phyloP scores from a whole-genome alignment of 2,329 filamentous ascomycete genomes.

The Septoria petroselini region DNA sequence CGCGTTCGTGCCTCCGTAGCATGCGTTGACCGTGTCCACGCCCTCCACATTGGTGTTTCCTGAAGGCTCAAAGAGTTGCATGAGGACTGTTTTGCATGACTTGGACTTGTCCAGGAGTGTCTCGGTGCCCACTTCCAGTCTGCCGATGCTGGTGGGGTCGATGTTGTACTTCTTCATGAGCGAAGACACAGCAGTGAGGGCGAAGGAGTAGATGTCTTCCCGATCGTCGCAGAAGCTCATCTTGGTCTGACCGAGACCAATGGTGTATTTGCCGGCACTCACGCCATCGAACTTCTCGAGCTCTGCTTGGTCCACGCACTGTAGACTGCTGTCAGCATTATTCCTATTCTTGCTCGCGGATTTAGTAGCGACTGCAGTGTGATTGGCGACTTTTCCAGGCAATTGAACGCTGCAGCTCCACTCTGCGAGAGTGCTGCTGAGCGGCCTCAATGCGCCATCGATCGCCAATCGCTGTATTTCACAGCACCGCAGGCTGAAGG shows the following conservation, averaged over 20 bases:
- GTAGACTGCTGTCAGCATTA: slow-evolving; percentile 25
- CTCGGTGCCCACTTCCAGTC: slow-evolving; percentile 55
- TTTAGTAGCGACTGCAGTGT: neutral
- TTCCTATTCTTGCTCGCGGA: neutral
- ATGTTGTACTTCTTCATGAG: slow-evolving; percentile 54
- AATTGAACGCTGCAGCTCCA: too few species aligned
- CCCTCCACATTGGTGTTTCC: slow-evolving; percentile 55
- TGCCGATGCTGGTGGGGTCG: slow-evolving; percentile 51
- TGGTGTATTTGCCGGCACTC: slow-evolving; percentile 52
- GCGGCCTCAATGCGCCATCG: neutral
- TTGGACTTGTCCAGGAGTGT: slow-evolving; percentile 56
- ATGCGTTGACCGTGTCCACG: slow-evolving; percentile 54
- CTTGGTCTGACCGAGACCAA: slow-evolving; percentile 54
- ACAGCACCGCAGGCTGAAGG: neutral
- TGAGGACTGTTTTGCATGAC: slow-evolving; percentile 54
- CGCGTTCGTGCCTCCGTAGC: slow-evolving; percentile 55
- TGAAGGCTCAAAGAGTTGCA: slow-evolving; percentile 52
- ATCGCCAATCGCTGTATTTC: neutral
- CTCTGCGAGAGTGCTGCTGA: too few species aligned
- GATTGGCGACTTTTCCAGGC: too few species aligned
- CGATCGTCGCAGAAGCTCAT: slow-evolving; percentile 57
- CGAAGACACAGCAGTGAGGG: slow-evolving; percentile 52
- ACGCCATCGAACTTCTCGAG: slow-evolving; percentile 57
- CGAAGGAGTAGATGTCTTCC: slow-evolving; percentile 56
- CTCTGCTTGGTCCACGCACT: slow-evolving; percentile 54